Evolutionary conservation across 768 basidiomycete species (phyloP), one percentile per base, ranked within the genome.

Genomic region (Lactarius vividus): DNA sequence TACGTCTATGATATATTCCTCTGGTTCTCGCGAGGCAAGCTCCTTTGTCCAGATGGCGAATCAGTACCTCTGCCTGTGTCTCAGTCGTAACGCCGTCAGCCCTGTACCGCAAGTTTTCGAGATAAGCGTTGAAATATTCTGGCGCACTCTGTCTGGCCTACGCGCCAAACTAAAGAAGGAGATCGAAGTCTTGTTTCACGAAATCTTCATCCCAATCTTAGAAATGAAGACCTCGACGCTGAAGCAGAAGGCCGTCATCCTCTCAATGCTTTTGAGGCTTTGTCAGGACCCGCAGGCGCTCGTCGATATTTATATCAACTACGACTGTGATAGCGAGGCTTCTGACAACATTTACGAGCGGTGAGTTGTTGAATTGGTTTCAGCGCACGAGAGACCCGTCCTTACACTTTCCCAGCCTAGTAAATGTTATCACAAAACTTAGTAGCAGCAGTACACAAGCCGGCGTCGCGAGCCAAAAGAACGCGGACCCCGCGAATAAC

Each of bases 111-210:
- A 96, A 76, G 96, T 99, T 16, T 99, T 99, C 76, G 97, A 99
- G 74, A 87, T 95, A 59, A 94, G 94, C 72, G 96, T 98, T 57
- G 97, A 98, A 79, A 97, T 98, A 65, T 98, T 98, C 78, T 98
- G 96, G 94, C 85, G 93, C 71, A 91, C 97, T 57, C 76, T 98
- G n/a, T 86, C 90, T 53, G 92, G 94, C 13, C 88, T 99, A 87
- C 86, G 97, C 33, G 93, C 92, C 20, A 96, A 93, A 79, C 84
- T 99, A 71, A 99, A 99, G 96, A 97, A 98, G 91, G 97, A 99
- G 76, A 98, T 98, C 64, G 96, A 98, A 76, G 95, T 99, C 42
- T 82, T 99, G n/a, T 77, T 99, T 57, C 96, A 97, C 71, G 97
- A 99, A 76, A 98, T 99, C 68, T 99, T 98, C 80, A 88, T 98